Evolutionary conservation across 2,329 filamentous ascomycete genomes (phyloP).

Genomic region (Paraphaeosphaeria sporulosa): DNA sequence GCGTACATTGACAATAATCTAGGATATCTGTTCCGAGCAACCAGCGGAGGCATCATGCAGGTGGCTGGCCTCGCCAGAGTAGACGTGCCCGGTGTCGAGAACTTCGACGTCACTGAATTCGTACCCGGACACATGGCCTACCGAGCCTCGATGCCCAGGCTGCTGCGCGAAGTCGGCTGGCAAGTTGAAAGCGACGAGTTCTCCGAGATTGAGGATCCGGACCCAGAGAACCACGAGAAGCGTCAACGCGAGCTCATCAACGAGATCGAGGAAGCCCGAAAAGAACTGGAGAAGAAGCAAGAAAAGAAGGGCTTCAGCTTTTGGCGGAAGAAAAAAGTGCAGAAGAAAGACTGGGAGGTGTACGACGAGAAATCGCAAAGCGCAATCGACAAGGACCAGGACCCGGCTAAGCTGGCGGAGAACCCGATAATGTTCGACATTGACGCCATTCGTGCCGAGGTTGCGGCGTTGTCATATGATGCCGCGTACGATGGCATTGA

Average conservation of each 20-base stretch:
- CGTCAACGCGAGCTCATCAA: constrained; percentile 92
- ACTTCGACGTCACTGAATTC: constrained; percentile 83
- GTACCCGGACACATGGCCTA: constrained; percentile 98
- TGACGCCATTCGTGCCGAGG: constrained; percentile 78
- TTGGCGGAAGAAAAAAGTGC: constrained; percentile 81
- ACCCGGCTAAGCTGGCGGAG: constrained; percentile 61
- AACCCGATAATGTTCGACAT: constrained; percentile 85
- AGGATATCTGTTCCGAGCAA: constrained; percentile 91
- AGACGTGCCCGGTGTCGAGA: constrained; percentile 84
- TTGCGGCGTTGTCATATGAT: constrained; percentile 72
- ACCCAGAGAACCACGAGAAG: constrained; percentile 89
- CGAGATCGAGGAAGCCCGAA: constrained; percentile 94
- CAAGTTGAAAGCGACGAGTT: constrained; percentile 92
- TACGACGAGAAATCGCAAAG: constrained; percentile 75
- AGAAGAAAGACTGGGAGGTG: constrained; percentile 92
- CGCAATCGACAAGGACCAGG: constrained; percentile 50
- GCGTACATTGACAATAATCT: constrained; percentile 15
- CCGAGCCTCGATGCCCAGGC: constrained; percentile 85
- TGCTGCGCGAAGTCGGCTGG: constrained; percentile 90
- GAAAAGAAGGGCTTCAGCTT: constrained; percentile 73
- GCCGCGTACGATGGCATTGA: constrained; percentile 57
- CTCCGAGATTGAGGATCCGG: constrained; percentile 93
- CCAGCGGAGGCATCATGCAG: constrained; percentile 86
- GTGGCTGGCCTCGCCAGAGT: constrained; percentile 84
- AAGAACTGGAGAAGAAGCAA: constrained; percentile 81